Conservation (phyloP, 208 protist species). For the Acanthamoeba castellanii region DNA sequence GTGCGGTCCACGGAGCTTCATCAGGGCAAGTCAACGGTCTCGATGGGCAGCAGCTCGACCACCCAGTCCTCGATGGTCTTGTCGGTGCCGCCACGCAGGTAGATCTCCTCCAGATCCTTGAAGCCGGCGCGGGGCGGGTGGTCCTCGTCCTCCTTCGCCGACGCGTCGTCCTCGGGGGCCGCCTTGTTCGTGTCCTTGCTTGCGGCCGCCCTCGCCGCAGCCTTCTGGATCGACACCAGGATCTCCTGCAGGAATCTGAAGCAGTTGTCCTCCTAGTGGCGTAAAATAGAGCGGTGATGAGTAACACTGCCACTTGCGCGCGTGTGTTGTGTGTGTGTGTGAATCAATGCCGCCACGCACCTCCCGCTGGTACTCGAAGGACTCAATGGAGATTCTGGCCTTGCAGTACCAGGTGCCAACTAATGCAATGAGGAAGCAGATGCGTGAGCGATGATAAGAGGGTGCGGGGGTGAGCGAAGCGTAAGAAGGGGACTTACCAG, state of each 20-base stretch:
- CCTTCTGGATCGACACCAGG: constrained; percentile 12
- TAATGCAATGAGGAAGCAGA: neutral
- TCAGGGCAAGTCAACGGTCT: neutral
- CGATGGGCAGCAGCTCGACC: constrained; percentile 1
- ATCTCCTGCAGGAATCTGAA: constrained; percentile 36
- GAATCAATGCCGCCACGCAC: neutral
- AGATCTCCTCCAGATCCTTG: constrained; percentile 5
- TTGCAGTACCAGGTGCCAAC: constrained; percentile 64
- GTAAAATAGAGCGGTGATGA: neutral
- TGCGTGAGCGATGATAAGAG: neutral
- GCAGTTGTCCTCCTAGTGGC: constrained; percentile 11
- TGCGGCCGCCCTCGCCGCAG: neutral
- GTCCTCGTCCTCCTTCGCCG: neutral
- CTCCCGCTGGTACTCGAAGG: constrained; percentile 27
- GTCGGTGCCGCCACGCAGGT: neutral
- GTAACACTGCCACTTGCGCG: neutral
- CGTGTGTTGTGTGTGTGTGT: too few species aligned
- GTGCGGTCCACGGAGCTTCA: neutral
- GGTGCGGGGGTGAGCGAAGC: neutral
- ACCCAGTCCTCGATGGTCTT: neutral
- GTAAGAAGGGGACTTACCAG: neutral
- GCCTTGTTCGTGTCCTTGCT: neutral
- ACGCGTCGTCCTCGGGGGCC: neutral
- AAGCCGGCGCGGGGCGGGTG: neutral
- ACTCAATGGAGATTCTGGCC: constrained; percentile 30